phyloP scores from a whole-genome alignment of 208 protist species.

The Crithidia expoeki region DNA sequence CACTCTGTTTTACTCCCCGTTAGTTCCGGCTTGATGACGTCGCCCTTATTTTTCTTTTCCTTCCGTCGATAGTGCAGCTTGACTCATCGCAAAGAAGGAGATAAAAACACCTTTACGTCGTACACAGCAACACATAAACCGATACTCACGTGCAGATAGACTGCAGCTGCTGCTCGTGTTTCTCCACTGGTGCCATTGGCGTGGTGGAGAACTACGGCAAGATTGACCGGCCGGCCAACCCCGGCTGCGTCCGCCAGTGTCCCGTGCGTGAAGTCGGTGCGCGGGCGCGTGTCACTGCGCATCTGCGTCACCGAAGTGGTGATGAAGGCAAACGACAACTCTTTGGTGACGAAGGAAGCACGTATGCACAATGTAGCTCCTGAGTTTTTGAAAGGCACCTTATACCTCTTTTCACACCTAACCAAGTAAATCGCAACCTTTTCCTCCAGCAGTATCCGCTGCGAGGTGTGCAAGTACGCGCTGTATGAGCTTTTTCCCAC shows the following conservation, averaged over 20 bases:
- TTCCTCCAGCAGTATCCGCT: constrained; percentile 65
- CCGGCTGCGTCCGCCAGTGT: constrained; percentile 64
- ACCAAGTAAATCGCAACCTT: constrained; percentile 75
- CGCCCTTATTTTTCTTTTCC: neutral
- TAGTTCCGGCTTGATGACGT: too few species aligned
- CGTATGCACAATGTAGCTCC: constrained; percentile 61
- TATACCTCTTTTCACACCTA: constrained; percentile 76
- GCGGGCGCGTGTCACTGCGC: constrained; percentile 43
- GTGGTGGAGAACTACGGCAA: constrained; percentile 75
- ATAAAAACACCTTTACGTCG: neutral
- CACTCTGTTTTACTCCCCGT: too few species aligned
- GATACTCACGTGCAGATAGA: neutral
- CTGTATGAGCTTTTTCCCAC: constrained; percentile 79
- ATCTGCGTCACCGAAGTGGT: constrained; percentile 27
- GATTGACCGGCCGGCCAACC: constrained; percentile 43
- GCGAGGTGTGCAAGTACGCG: constrained; percentile 81
- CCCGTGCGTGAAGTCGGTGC: constrained; percentile 50
- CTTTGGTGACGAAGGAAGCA: constrained; percentile 55
- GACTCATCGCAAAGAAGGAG: too few species aligned
- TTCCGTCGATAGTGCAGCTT: neutral
- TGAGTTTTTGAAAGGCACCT: constrained; percentile 47
- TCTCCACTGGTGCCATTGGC: constrained; percentile 57
- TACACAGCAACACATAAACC: too few species aligned
- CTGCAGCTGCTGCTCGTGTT: constrained; percentile 59
- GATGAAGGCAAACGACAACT: constrained; percentile 86